Base-by-base conservation (phyloP, 345 rosid species). In the Hibiscus trionum region DNA sequence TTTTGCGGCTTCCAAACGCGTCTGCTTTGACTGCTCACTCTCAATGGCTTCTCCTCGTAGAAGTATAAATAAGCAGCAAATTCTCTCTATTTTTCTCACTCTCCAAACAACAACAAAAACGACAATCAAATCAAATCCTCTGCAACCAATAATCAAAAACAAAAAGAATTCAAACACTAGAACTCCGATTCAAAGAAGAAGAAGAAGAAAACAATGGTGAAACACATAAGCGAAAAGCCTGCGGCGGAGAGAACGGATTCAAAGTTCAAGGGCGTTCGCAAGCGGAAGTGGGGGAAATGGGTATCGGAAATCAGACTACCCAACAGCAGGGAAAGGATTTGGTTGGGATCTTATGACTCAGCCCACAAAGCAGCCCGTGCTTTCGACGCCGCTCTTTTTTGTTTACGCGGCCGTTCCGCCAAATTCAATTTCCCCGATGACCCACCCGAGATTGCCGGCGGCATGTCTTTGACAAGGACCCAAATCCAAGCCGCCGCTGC, bases 321-420 rank as follows among this genome's bases (percentile, higher is more conserved):
- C 4, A 86, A 86, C 57, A 85, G 89, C 74, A 77, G 88, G 53
- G 81, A 82, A 58, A 65, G 91, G 44, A 85, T 88, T 63, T 88
- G 91, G 91, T 66, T 88, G 76, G 91, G 91, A 1, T 85, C 89
- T 39, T 86, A 81, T 68, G 91, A 88, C 78, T 78, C 93, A 4
- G 81, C 96, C 0, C 92, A 84, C 61, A 90, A 90, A 67, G 97
- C 96, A 29, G 96, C 96, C 0, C 87, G 89, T 56, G 96, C 97
- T 5, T 91, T 89, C 76, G 96, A 91, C 82, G 97, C 93, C 0
- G 97, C 97, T 46, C 84, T 80, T 31, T 89, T 83, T 47, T 91
- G 97, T 84, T 85, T 91, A 57, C 93, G 93, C 46, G 96, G 97
- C 21, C 67, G 78, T 17, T 29, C 78, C 3, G 90, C 90, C 2